Percentiles rank a stretch among this genome's conserved stretches.
Conservation (phyloP, 2,329 filamentous ascomycete genomes). For the Claviceps digitariae region DNA sequence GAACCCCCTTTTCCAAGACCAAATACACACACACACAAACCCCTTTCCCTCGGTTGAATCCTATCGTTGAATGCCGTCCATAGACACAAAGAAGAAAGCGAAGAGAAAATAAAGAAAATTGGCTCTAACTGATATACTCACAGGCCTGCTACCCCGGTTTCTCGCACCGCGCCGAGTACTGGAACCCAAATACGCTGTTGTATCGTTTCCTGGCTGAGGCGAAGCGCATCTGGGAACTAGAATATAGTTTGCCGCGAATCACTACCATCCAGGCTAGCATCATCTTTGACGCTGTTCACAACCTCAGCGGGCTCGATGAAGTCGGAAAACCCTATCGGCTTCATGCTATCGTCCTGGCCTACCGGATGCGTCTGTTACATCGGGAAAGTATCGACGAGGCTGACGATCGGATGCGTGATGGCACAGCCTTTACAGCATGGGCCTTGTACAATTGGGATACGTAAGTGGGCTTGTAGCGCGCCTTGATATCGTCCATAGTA, state of each 20-base stretch:
- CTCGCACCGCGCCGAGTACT: conserved; percentile 19
- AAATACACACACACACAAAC: neutral
- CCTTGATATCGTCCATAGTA: neutral
- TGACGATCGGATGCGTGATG: conserved; percentile 10
- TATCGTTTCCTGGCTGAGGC: conserved; percentile 26
- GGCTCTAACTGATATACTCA: neutral
- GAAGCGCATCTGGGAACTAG: conserved; percentile 24
- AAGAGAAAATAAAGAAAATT: neutral
- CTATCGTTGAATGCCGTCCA: neutral
- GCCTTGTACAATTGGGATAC: conserved; percentile 21
- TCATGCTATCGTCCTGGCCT: conserved; percentile 19
- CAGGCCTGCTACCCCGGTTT: conserved; percentile 18
- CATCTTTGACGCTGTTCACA: conserved; percentile 18
- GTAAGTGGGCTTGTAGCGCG: conserved; percentile 9
- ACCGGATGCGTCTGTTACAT: conserved; percentile 19
- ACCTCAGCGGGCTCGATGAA: conserved; percentile 22
- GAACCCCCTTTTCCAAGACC: conserved; percentile 1
- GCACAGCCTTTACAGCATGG: conserved; percentile 20
- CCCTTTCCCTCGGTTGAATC: conserved; percentile 2
- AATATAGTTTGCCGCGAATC: conserved; percentile 14
- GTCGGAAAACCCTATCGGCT: conserved; percentile 21
- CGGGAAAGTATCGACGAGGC: neutral
- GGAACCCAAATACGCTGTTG: conserved; percentile 19
- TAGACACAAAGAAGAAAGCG: neutral
- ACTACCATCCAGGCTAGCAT: conserved; percentile 24